Evolutionary conservation across 2,329 filamentous ascomycete species (phyloP), one percentile per base, ranked within the genome.

Genomic region (Aspergillus fructus): DNA sequence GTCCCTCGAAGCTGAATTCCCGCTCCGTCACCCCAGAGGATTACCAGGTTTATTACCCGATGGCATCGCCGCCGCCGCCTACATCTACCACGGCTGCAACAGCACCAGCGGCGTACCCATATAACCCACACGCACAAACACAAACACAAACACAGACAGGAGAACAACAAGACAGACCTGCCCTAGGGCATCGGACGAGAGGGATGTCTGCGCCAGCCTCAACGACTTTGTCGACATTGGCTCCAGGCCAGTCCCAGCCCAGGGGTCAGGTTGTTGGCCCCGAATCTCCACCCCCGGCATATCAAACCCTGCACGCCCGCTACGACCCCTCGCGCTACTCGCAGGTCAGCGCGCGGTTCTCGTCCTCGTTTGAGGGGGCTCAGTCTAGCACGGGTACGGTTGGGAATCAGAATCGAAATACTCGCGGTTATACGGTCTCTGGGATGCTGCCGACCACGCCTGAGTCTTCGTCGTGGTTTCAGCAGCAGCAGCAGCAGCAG

Each of bases 291-390:
- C 68, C 70, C 4, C 70, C 68, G 1, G 55, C 63, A 47, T 71
- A 73, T 48, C 65, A 66, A 23, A 40, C 50, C 46, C 65, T 42
- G 40, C 73, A 13, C 68, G 71, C 24, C 62, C 65, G 50, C 21
- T 75, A 75, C 56, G 68, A 75, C 46, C 72, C 72, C 1, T 74
- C 72, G 15, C 64, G 62, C 39, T 75, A 74, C 51, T 59, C 40
- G 21, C 37, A 48, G 5, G 34, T 53, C n/a, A 43, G 39, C 19
- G 23, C 41, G 19, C 24, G 34, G 17, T 39, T 49, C 33, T 49
- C 53, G 8, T 49, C 53, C 1, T 34, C 17, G 17, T 55, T 55
- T 37, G 53, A 55, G 7, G n/a, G 45, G 11, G 47, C 27, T 8
- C 13, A 30, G 21, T 49, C 47, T 12, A 55, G 53, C 19, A 30